Base-by-base conservation (phyloP, 192 early-diverging fungal genomes). In the Umbelopsis vinacea region DNA sequence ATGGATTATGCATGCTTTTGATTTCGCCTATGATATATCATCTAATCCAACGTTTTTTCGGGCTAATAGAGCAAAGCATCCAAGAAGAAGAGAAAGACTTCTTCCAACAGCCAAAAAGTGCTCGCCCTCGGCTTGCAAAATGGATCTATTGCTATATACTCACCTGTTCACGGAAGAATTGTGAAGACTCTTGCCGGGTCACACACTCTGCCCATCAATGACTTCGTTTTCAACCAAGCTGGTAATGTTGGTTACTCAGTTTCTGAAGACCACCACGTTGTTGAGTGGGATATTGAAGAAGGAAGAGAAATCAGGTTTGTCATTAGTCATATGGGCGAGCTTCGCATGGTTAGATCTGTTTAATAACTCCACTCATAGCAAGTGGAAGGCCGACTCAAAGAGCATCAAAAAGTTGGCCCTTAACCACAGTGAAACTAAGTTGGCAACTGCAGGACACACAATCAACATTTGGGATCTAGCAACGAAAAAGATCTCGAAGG, bases 261-360 rank as follows among this genome's bases (percentile, higher is more conserved):
- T 29, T 73, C 81, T 47, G 82, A 88, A 66, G 85, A 86, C 57
- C 71, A 77, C 38, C 47, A 76, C 38, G 78, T 88, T 52, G 78
- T 81, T 29, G 87, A 84, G 55, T 88, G 87, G 87, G 77, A 86
- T 69, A 77, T 88, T 53, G 76, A 74, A 52, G 82, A 86, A 43
- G 82, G 77, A 45, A 67, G 55, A 22, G 78, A 79, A 40, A 82
- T 75, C 38, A 45, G 47, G 79, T 81, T 71, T 52, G 37, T 57
- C 14, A 17, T 14, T 12, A 0, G 19, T n/a, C n/a, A 2, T 50
- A 50, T 15, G 48, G 15, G 15, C 21, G 19, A 38, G 9, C 22
- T 23, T 19, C 15, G n/a, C 22, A 45, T 68, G 8, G 2, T 45
- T n/a, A 68, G 6, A 47, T 21, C 33, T 3, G 11, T 21, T 68